Conservation (phyloP, 129 eudicot species). For the Centella asiatica region DNA sequence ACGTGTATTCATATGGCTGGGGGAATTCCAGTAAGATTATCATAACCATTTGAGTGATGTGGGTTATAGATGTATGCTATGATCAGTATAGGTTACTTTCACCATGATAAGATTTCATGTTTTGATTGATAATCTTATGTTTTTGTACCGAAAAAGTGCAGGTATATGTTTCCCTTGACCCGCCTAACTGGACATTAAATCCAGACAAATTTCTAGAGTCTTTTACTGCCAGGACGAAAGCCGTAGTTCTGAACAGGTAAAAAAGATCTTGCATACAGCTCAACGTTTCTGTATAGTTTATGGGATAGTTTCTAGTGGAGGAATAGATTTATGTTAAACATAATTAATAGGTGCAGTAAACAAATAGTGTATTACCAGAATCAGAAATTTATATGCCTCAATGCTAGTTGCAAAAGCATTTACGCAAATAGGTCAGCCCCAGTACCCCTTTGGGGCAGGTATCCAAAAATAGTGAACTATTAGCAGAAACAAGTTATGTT, state of each 20-base stretch:
- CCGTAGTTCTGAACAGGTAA: conserved; percentile 84
- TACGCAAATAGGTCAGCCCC: no score
- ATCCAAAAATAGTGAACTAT: no score
- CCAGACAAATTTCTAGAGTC: conserved; percentile 46
- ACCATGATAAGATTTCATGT: background rate
- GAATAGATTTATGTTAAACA: background rate
- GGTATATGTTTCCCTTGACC: conserved; percentile 89
- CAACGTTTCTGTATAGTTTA: background rate
- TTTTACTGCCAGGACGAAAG: conserved; percentile 68
- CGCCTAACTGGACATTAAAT: conserved; percentile 71
- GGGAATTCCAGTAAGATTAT: conserved; percentile 80
- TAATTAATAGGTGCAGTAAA: no score
- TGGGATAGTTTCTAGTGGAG: background rate
- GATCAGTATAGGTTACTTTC: no score
- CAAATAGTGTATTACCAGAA: no score
- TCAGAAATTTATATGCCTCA: no score
- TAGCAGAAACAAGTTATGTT: no score
- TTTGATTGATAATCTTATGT: background rate
- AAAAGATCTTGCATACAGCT: background rate
- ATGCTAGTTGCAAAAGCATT: no score
- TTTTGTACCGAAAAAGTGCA: conserved; percentile 17
- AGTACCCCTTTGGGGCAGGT: no score
- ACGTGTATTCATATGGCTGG: conserved; percentile 84
- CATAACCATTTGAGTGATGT: background rate
- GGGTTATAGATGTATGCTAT: no score